Percentiles rank a stretch among this genome's conserved stretches.
Evolutionary conservation across 306 rosid genomes (phyloP).

Genomic region (Arachis stenosperma): DNA sequence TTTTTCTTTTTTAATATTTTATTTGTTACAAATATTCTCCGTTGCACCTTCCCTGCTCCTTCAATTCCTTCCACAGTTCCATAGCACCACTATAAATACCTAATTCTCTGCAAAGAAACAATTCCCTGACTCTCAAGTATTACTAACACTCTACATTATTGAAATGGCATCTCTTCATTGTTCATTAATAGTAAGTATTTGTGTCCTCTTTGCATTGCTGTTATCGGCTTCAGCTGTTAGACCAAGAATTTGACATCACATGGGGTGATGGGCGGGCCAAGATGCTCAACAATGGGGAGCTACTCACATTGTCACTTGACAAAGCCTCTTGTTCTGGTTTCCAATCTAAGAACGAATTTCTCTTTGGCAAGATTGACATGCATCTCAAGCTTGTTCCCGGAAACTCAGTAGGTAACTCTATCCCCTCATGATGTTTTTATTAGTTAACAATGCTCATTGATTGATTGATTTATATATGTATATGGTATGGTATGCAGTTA

Average conservation of each 20-base stretch:
- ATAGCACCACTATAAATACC: conserved; percentile 24
- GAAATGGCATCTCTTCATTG: conserved; percentile 32
- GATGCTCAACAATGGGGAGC: conserved; percentile 49
- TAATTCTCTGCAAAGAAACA: not conserved
- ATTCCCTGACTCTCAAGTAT: too few species aligned
- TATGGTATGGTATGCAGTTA: conserved; percentile 38
- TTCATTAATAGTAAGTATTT: not conserved
- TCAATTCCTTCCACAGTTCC: not conserved
- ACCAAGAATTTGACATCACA: conserved; percentile 48
- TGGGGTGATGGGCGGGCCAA: conserved; percentile 71
- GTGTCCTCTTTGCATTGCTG: conserved; percentile 9
- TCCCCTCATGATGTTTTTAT: too few species aligned
- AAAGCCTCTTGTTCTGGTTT: conserved; percentile 62
- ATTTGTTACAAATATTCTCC: too few species aligned
- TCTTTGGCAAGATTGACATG: conserved; percentile 67
- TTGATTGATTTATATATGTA: too few species aligned
- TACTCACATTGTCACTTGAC: conserved; percentile 65
- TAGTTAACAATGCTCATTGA: too few species aligned
- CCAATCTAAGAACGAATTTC: conserved; percentile 58
- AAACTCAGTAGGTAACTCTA: conserved; percentile 58
- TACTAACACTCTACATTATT: too few species aligned
- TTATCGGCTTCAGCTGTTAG: conserved; percentile 34
- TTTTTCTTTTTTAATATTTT: not conserved
- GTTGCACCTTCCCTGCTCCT: conserved; percentile 28
- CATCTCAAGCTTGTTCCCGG: conserved; percentile 71